phyloP scores from a whole-genome alignment of 78 protist species.

The slime mould (Dictyostelium discoideum) region DNA sequence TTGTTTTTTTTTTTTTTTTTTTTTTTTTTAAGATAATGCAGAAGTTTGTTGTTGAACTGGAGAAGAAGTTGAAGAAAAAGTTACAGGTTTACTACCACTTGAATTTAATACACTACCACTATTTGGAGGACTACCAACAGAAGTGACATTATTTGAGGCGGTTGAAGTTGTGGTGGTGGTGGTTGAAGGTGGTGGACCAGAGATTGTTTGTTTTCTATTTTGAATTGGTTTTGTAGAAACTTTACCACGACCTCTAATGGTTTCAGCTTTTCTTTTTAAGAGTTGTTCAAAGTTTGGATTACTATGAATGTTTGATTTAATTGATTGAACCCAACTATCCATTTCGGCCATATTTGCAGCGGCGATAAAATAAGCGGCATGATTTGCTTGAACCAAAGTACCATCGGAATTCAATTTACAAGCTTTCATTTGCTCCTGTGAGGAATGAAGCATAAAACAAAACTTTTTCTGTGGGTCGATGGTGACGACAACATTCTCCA shows the following conservation, averaged over 20 bases:
- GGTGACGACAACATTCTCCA: constrained; percentile 73
- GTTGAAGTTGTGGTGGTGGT: not conserved
- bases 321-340: constrained; percentile 78
- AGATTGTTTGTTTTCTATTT: constrained; percentile 41
- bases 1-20: not conserved
- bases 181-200: not conserved
- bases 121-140: constrained; percentile 20
- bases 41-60: constrained; percentile 1
- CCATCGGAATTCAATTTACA: constrained; percentile 81
- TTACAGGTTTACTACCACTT: constrained; percentile 18
- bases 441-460: constrained; percentile 59
- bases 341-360: constrained; percentile 75
- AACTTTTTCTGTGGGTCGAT: constrained; percentile 62
- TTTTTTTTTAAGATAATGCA: not conserved
- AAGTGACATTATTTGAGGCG: not conserved
- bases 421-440: constrained; percentile 77
- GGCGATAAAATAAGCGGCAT: constrained; percentile 74
- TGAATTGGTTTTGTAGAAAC: constrained; percentile 30
- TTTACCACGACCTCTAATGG: constrained; percentile 74
- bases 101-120: not conserved
- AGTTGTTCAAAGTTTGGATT: constrained; percentile 76
- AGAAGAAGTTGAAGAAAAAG: not conserved
- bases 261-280: constrained; percentile 59
- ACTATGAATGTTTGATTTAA: constrained; percentile 62
- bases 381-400: constrained; percentile 80